These are phyloP conservation scores for Oryza rufipogon DNA, from an alignment of 176 grass and related monocot species.

Conservation along the genomic window DNA sequence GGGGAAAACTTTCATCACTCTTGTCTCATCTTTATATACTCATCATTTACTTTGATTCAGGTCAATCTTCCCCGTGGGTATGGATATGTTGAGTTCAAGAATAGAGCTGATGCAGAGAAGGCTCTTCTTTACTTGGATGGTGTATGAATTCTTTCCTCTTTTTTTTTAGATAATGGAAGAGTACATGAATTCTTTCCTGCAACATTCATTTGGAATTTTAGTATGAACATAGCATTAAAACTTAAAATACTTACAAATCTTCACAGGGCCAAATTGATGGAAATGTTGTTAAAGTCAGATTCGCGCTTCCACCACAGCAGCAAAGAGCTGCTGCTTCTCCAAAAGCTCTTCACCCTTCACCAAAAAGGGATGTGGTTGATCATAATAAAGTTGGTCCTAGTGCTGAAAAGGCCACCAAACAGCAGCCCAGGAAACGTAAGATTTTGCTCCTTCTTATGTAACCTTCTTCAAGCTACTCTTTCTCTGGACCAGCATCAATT, in stretches of 20 bases:
- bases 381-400: constrained; percentile 57
- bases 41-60: constrained; percentile 42
- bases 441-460: not conserved
- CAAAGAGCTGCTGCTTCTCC: constrained; percentile 56
- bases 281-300: constrained; percentile 74
- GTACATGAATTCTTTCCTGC: not conserved
- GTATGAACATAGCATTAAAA: not conserved
- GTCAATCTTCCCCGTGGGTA: constrained; percentile 96
- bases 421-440: constrained; percentile 69
- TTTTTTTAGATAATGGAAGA: not conserved
- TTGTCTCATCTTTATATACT: not conserved
- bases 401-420: constrained; percentile 63
- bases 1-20: not conserved
- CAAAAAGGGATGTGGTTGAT: constrained; percentile 59
- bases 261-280: constrained; percentile 91
- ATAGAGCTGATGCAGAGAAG: constrained; percentile 83
- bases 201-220: not conserved
- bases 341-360: constrained; percentile 46
- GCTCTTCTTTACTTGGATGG: constrained; percentile 98
- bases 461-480: not conserved
- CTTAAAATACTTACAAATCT: not conserved
- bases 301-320: constrained; percentile 63
- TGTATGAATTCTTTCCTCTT: constrained; percentile 50
- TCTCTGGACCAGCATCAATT: not conserved
- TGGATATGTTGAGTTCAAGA: constrained; percentile 88